Evolutionary conservation across 345 rosid genomes (phyloP), one percentile per base, ranked within the genome.

Genomic region (Citrus cavaleriei): DNA sequence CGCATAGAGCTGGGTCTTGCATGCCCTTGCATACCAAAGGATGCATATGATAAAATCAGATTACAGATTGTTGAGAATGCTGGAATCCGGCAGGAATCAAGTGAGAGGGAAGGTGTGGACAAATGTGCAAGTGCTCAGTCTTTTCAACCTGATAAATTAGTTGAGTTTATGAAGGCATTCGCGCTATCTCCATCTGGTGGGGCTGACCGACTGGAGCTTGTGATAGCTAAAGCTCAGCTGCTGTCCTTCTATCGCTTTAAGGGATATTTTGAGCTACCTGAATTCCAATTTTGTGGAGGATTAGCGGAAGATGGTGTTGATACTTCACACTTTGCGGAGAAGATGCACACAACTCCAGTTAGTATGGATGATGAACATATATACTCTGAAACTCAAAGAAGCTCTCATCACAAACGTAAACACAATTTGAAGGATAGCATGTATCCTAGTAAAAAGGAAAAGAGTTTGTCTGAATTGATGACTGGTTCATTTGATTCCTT

Each of bases 391-490:
- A 32, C 78, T 35, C 84, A 75, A 54, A 88, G 83, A 78, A 68
- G 88, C 60, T 78, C 82, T 18, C 81, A 83, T 72, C 79, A 82
- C 80, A 90, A 85, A 69, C 89, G 94, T 4, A 92, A 92, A 81
- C 97, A 89, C 85, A 89, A 92, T 87, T 80, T 92, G 84, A 90
- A 84, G 89, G 94, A 85, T 75, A 38, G 76, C 25, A 42, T 76
- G 10, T 78, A 86, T 54, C 88, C 86, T 58, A 78, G 81, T 60
- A 92, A 89, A 79, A 92, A 84, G 70, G 93, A 86, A 68, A 87
- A 84, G 86, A 85, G 87, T 78, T 21, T 87, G 80, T 71, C 87
- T 62, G 91, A 89, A 37, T 79, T 89, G 78, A 88, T 87, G 88
- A 85, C 75, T 9, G 89, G 87, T 16, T 64, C 90, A 51, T 84